These are phyloP conservation scores for Salix dunnii DNA, from an alignment of 345 rosid species.

Conservation along the genomic window DNA sequence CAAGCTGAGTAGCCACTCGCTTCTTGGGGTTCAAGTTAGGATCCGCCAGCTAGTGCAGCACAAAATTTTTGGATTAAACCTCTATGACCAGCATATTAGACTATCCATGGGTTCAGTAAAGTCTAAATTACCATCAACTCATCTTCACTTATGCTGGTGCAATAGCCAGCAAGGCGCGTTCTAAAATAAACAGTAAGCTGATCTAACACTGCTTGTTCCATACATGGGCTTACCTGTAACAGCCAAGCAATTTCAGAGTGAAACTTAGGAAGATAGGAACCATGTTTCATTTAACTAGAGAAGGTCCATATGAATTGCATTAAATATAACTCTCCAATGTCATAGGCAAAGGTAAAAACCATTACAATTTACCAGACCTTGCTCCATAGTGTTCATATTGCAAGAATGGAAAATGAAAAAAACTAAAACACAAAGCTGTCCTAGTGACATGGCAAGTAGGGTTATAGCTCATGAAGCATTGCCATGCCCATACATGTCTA, in stretches of 20 bases:
- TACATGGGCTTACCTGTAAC: slow-evolving; percentile 82
- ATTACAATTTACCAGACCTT: slow-evolving; percentile 1
- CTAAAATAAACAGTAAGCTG: slow-evolving; percentile 82
- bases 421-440: neutral
- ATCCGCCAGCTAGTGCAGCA: slow-evolving; percentile 60
- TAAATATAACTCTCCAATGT: neutral
- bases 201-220: slow-evolving; percentile 84
- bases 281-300: slow-evolving; percentile 5
- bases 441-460: neutral
- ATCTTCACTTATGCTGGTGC: slow-evolving; percentile 77
- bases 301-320: neutral
- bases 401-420: slow-evolving; percentile 1
- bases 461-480: slow-evolving; percentile 10
- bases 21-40: slow-evolving; percentile 65
- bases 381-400: neutral
- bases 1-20: slow-evolving; percentile 90
- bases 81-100: neutral
- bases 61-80: neutral
- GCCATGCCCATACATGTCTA: neutral
- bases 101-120: neutral
- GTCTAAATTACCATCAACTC: slow-evolving; percentile 52
- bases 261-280: slow-evolving; percentile 10
- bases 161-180: slow-evolving; percentile 68
- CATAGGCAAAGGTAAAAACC: neutral
- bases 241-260: slow-evolving; percentile 15